phyloP scores from a whole-genome alignment of 805 yeast species.

The Yarrowia sp. region DNA sequence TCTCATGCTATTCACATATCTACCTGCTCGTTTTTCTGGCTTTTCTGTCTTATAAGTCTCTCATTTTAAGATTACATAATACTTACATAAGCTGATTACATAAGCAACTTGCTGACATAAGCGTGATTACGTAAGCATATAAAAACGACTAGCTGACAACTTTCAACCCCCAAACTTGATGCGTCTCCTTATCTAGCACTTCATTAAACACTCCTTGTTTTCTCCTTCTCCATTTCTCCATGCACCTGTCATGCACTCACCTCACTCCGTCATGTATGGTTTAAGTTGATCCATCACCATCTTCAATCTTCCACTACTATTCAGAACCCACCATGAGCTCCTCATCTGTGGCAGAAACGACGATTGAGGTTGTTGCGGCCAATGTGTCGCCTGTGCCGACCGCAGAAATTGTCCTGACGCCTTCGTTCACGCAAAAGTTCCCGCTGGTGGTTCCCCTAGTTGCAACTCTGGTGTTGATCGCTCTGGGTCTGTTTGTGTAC shows the following conservation, averaged over 20 bases:
- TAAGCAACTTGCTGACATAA: too few species aligned
- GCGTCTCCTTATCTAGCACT: too few species aligned
- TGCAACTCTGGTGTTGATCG: background rate
- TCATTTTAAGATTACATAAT: too few species aligned
- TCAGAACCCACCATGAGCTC: background rate
- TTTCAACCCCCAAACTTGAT: too few species aligned
- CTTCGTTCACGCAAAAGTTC: constrained; percentile 4
- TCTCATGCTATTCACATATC: too few species aligned
- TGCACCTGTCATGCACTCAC: background rate
- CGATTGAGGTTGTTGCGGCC: constrained; percentile 6
- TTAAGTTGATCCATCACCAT: constrained; percentile 1
- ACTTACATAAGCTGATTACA: too few species aligned
- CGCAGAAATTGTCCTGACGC: background rate
- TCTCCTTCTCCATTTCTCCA: background rate
- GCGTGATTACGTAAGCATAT: too few species aligned
- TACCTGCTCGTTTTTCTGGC: too few species aligned
- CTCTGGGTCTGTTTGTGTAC: constrained; percentile 18
- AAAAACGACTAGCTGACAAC: too few species aligned
- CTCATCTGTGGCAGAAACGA: background rate
- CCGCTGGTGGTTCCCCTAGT: constrained; percentile 1
- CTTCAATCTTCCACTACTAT: background rate
- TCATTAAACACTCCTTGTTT: too few species aligned
- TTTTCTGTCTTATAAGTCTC: too few species aligned
- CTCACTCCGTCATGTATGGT: too few species aligned
- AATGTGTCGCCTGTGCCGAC: background rate